Conservation (phyloP, 202 grass and related monocot genomes). For the Sporobolus alterniflorus region DNA sequence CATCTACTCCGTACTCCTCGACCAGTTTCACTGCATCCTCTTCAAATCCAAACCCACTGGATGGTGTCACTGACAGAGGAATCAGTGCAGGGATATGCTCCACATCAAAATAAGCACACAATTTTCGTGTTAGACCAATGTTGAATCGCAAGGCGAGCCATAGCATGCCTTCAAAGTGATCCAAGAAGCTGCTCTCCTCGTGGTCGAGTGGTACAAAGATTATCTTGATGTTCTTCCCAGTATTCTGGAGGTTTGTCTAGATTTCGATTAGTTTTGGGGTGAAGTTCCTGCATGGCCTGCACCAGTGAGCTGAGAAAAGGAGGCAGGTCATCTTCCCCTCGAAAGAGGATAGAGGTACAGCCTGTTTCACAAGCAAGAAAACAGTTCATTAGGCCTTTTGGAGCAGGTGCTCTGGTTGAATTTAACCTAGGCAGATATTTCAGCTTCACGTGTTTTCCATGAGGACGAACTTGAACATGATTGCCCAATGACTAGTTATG, state of each 20-base stretch:
- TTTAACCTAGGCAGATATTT: background rate
- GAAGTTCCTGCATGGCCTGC: slow-evolving; percentile 58
- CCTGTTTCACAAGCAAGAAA: slow-evolving; percentile 4
- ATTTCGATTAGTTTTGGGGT: slow-evolving; percentile 47
- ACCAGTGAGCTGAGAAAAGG: slow-evolving; percentile 70
- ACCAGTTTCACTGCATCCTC: slow-evolving; percentile 49
- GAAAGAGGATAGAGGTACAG: slow-evolving; percentile 46
- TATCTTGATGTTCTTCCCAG: slow-evolving; percentile 42
- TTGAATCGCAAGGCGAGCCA: slow-evolving; percentile 61
- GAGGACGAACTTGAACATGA: background rate
- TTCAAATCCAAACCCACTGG: slow-evolving; percentile 1
- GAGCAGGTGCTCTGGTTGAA: no score
- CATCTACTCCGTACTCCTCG: slow-evolving; percentile 53
- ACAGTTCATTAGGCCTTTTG: no score
- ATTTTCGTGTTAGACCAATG: background rate
- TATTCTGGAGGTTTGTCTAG: slow-evolving; percentile 27
- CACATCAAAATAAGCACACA: slow-evolving; percentile 26
- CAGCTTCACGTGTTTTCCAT: background rate
- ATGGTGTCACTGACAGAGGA: slow-evolving; percentile 24
- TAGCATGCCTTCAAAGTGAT: slow-evolving; percentile 53
- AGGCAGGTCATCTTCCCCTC: slow-evolving; percentile 51
- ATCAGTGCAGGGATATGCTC: slow-evolving; percentile 49
- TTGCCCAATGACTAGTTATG: no score
- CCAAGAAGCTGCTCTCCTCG: slow-evolving; percentile 40
- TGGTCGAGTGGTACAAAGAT: slow-evolving; percentile 54